phyloP scores from a whole-genome alignment of 208 protist genomes.

The Tetramitus jugosus region DNA sequence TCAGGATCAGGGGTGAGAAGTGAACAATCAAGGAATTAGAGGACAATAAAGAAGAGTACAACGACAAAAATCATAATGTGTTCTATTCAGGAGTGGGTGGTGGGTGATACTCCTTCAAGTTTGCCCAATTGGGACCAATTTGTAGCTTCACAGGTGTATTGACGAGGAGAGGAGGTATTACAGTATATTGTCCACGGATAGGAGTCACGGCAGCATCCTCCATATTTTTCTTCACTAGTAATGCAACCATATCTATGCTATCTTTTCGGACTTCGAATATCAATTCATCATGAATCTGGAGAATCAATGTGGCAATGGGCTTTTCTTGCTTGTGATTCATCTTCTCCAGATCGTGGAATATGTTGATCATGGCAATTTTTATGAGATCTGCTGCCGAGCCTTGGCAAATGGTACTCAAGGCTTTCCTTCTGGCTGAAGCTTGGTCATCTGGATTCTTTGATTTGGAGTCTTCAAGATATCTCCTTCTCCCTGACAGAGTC shows the following conservation, averaged over 20 bases:
- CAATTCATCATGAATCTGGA: constrained; percentile 48
- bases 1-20: no score
- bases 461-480: constrained; percentile 33
- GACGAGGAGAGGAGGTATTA: no score
- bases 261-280: constrained; percentile 37
- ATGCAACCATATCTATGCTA: not conserved
- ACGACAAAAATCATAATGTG: no score
- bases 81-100: no score
- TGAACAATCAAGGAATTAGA: no score
- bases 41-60: no score
- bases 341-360: constrained; percentile 11
- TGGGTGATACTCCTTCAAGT: constrained; percentile 2
- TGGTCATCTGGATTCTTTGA: constrained; percentile 37
- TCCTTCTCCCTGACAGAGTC: constrained; percentile 32
- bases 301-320: constrained; percentile 42
- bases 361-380: constrained; percentile 39
- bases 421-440: constrained; percentile 55
- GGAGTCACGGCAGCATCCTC: not conserved
- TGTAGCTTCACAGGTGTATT: not conserved
- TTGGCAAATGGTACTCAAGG: constrained; percentile 46
- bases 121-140: not conserved
- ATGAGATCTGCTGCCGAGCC: constrained; percentile 43
- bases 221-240: not conserved
- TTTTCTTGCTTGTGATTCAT: not conserved
- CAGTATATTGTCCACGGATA: no score